phyloP scores from a whole-genome alignment of 352 stramenopile species.

The Elongisporangium prolatum region DNA sequence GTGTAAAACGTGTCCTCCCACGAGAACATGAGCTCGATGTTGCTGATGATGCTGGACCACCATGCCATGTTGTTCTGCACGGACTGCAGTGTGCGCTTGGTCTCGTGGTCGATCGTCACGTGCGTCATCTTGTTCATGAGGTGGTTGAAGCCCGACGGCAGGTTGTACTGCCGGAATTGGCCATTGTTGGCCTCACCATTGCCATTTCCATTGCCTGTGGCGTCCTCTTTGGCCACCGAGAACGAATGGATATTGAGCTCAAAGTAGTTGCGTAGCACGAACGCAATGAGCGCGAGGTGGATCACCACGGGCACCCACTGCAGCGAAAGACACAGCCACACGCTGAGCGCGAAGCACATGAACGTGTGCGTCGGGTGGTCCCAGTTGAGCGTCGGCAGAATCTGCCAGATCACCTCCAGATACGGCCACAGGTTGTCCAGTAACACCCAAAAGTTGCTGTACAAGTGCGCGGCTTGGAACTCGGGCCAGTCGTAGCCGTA shows the following conservation, averaged over 20 bases:
- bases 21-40: constrained; percentile 84
- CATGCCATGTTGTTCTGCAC: constrained; percentile 89
- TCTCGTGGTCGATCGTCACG: constrained; percentile 80
- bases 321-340: constrained; percentile 81
- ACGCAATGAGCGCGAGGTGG: constrained; percentile 74
- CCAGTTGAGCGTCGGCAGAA: constrained; percentile 83
- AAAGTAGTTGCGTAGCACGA: constrained; percentile 82
- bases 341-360: constrained; percentile 79
- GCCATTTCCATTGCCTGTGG: constrained; percentile 9
- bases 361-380: constrained; percentile 80
- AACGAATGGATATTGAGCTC: constrained; percentile 83
- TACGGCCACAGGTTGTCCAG: constrained; percentile 84
- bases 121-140: constrained; percentile 90
- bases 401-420: constrained; percentile 77
- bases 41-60: constrained; percentile 82
- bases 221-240: constrained; percentile 37
- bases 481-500: constrained; percentile 80
- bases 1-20: constrained; percentile 88
- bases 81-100: constrained; percentile 75
- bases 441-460: constrained; percentile 86
- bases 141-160: constrained; percentile 80
- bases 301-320: constrained; percentile 79
- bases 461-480: constrained; percentile 76
- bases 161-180: constrained; percentile 74
- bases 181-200: constrained; percentile 28